These are phyloP conservation scores for Achaetomiella virescens DNA, from an alignment of 495 filamentous ascomycete genomes.

Conservation along the genomic window DNA sequence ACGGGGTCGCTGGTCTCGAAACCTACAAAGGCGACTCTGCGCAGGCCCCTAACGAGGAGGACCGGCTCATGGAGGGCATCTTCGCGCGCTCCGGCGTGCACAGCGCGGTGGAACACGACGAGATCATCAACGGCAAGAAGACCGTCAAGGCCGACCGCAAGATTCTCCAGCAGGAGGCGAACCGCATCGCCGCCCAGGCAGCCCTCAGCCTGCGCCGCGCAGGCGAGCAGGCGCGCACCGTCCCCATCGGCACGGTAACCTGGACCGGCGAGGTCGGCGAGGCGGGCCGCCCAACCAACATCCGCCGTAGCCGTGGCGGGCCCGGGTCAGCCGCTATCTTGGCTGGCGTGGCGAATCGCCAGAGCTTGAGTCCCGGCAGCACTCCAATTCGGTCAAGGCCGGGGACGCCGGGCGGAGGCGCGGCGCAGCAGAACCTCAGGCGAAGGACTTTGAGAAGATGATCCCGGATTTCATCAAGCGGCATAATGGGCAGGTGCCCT, in stretches of 20 bases:
- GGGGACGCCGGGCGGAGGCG: slow-evolving; percentile 19
- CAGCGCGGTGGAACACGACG: slow-evolving; percentile 80
- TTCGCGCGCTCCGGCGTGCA: slow-evolving; percentile 81
- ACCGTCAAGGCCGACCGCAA: slow-evolving; percentile 59
- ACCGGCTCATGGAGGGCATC: slow-evolving; percentile 76
- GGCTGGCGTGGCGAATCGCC: slow-evolving; percentile 52
- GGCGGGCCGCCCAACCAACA: slow-evolving; percentile 51
- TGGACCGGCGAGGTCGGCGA: slow-evolving; percentile 85
- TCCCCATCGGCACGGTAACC: slow-evolving; percentile 79
- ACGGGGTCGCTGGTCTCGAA: slow-evolving; percentile 37
- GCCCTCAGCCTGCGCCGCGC: slow-evolving; percentile 66
- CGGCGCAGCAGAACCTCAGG: slow-evolving; percentile 23
- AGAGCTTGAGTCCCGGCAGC: slow-evolving; percentile 34
- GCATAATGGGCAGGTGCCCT: slow-evolving; percentile 66
- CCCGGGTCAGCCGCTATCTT: slow-evolving; percentile 53
- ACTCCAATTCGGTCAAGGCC: slow-evolving; percentile 30
- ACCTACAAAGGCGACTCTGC: slow-evolving; percentile 17
- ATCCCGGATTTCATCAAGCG: slow-evolving; percentile 66
- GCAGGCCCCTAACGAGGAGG: slow-evolving; percentile 38
- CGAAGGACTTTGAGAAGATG: slow-evolving; percentile 60
- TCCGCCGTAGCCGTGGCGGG: slow-evolving; percentile 30
- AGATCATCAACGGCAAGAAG: slow-evolving; percentile 64
- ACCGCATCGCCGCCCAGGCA: slow-evolving; percentile 69
- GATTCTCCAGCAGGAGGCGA: slow-evolving; percentile 76
- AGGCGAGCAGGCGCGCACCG: slow-evolving; percentile 59